Evolutionary conservation across 257 asterid genomes (phyloP).

Genomic region (Nicotiana noctiflora): DNA sequence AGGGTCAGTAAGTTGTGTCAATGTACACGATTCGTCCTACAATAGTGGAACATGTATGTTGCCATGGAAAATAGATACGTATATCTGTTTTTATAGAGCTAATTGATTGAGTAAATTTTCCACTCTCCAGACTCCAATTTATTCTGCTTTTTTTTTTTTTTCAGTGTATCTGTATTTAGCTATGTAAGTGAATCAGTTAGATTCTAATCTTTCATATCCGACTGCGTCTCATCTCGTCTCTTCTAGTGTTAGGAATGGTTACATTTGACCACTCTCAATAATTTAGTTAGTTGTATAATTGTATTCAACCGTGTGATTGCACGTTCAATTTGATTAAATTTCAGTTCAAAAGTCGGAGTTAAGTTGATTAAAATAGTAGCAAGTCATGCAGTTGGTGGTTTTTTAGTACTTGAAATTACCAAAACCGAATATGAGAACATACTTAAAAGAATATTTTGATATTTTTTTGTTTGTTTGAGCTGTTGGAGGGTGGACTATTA

Average conservation of each 20-base stretch:
- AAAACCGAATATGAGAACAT: neutral
- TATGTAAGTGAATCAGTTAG: conserved; percentile 2
- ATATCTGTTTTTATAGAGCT: neutral
- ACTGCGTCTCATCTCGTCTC: neutral
- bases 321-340: conserved; percentile 2
- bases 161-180: neutral
- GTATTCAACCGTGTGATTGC: conserved; percentile 3
- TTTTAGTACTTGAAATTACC: neutral
- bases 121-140: neutral
- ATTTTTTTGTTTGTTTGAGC: neutral
- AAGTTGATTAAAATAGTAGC: neutral
- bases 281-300: neutral
- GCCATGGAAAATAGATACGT: neutral
- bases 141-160: neutral
- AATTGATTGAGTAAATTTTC: neutral
- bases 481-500: neutral
- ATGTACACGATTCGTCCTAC: neutral
- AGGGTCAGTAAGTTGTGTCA: conserved; percentile 3
- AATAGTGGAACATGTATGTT: neutral
- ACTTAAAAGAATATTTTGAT: neutral
- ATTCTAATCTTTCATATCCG: neutral
- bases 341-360: neutral
- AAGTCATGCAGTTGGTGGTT: neutral
- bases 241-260: neutral
- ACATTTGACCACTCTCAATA: neutral